Conservation (phyloP, 345 rosid species). For the Orychophragmus violaceus region DNA sequence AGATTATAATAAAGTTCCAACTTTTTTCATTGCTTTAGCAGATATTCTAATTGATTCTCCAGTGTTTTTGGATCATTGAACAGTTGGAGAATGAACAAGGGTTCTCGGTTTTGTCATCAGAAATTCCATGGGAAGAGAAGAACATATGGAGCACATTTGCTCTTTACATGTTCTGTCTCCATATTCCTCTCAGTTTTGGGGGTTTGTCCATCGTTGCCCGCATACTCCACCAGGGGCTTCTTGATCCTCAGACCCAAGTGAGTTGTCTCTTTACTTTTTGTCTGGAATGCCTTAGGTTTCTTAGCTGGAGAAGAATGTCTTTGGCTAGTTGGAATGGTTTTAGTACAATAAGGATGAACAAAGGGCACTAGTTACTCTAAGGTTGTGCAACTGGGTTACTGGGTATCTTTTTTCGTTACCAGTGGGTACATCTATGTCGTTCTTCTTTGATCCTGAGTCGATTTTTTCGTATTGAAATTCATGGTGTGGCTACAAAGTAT, state of each 20-base stretch:
- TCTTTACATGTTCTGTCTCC: slow-evolving; percentile 68
- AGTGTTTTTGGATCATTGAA: neutral
- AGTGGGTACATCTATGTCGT: no score
- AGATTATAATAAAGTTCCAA: no score
- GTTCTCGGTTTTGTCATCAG: slow-evolving; percentile 50
- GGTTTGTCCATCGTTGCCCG: slow-evolving; percentile 68
- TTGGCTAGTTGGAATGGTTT: neutral
- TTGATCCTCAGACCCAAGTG: slow-evolving; percentile 78
- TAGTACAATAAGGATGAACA: no score
- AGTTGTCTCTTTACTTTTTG: no score
- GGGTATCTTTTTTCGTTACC: no score
- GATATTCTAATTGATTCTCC: neutral
- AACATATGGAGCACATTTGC: slow-evolving; percentile 67
- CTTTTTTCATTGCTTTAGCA: no score
- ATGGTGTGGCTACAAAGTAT: slow-evolving; percentile 8
- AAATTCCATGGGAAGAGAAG: slow-evolving; percentile 61
- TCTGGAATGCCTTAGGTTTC: neutral
- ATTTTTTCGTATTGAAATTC: no score
- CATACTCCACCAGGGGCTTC: slow-evolving; percentile 47
- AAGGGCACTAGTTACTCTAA: neutral
- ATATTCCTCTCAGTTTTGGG: slow-evolving; percentile 75
- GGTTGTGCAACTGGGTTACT: no score
- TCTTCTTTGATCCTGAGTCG: no score
- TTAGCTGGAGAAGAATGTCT: no score
- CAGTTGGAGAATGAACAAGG: slow-evolving; percentile 33